These are phyloP conservation scores for Marchantia paleacea DNA, from an alignment of 225 moss, liverwort and hornwort species.

Conservation along the genomic window DNA sequence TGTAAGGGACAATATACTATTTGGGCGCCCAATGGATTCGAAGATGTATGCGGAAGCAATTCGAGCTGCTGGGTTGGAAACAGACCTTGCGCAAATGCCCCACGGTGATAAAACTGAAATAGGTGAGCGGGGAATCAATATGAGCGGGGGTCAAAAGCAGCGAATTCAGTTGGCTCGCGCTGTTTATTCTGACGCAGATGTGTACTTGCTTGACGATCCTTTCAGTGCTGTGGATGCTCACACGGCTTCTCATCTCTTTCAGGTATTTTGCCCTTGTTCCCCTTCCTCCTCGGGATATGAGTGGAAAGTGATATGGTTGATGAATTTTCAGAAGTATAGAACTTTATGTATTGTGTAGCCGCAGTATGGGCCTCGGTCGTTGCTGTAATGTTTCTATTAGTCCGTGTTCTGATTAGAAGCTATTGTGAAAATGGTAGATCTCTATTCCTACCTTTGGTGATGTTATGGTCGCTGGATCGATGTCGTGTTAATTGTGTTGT, in stretches of 20 bases:
- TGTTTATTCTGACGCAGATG: slow-evolving; percentile 48
- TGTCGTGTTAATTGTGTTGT: no score
- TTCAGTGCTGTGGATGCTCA: slow-evolving; percentile 66
- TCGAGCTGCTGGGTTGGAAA: slow-evolving; percentile 41
- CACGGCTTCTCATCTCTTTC: slow-evolving; percentile 48
- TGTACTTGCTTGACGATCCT: slow-evolving; percentile 55
- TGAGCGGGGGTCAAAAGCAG: slow-evolving; percentile 65
- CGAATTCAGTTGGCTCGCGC: slow-evolving; percentile 56
- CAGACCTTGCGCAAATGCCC: slow-evolving; percentile 40
- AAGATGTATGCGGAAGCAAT: slow-evolving; percentile 35
- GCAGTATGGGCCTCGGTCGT: no score
- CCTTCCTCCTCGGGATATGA: neutral
- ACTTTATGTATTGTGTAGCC: no score
- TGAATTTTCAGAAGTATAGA: no score
- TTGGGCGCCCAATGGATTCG: slow-evolving; percentile 38
- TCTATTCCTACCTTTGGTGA: no score
- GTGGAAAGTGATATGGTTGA: no score
- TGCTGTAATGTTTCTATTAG: no score
- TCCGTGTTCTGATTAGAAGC: no score
- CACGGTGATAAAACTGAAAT: slow-evolving; percentile 54
- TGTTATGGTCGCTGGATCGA: no score
- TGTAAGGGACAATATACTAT: slow-evolving; percentile 47
- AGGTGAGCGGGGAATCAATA: slow-evolving; percentile 55
- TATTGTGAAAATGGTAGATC: no score
- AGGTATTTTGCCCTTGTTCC: slow-evolving; percentile 17